Evolutionary conservation across 352 stramenopile genomes (phyloP).

Genomic region (Phytophthora constricta): DNA sequence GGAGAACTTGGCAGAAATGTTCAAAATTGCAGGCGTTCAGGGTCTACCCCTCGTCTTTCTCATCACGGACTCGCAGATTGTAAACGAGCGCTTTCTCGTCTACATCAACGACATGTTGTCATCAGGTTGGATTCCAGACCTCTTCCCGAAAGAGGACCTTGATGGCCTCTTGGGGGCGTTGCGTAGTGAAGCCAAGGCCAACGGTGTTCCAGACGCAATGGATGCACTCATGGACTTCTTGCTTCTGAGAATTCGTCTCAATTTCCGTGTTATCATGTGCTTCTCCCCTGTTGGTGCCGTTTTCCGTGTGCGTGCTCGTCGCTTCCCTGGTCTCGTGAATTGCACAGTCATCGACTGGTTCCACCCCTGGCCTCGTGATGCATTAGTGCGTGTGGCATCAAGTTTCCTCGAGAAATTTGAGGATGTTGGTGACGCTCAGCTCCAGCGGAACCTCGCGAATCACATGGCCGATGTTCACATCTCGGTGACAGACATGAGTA

Average conservation of each 20-base stretch:
- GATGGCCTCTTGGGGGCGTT: slow-evolving; percentile 92
- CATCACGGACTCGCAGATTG: slow-evolving; percentile 98
- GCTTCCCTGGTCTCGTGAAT: slow-evolving; percentile 97
- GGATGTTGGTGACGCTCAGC: slow-evolving; percentile 76
- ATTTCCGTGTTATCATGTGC: slow-evolving; percentile 97
- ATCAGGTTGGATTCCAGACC: slow-evolving; percentile 95
- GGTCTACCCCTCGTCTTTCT: slow-evolving; percentile 96
- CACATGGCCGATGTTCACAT: slow-evolving; percentile 99
- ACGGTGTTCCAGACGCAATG: slow-evolving; percentile 92
- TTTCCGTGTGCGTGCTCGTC: slow-evolving; percentile 95
- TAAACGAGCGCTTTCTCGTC: slow-evolving; percentile 98
- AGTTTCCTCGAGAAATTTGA: slow-evolving; percentile 97
- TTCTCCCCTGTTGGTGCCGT: slow-evolving; percentile 97
- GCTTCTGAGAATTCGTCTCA: slow-evolving; percentile 92
- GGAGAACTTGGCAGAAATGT: slow-evolving; percentile 97
- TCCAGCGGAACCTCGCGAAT: slow-evolving; percentile 93
- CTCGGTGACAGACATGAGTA: slow-evolving; percentile 95
- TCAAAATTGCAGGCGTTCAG: slow-evolving; percentile 95
- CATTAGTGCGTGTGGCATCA: slow-evolving; percentile 95
- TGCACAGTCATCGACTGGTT: slow-evolving; percentile 99
- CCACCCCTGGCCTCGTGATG: slow-evolving; percentile 97
- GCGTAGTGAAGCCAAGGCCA: slow-evolving; percentile 95
- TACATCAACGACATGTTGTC: slow-evolving; percentile 99
- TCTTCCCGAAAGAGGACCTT: slow-evolving; percentile 98
- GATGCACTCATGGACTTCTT: slow-evolving; percentile 97